Percentiles rank a stretch among this genome's conserved stretches.
Evolutionary conservation across 176 grass and related monocot genomes (phyloP).

Genomic region (Canna indica): DNA sequence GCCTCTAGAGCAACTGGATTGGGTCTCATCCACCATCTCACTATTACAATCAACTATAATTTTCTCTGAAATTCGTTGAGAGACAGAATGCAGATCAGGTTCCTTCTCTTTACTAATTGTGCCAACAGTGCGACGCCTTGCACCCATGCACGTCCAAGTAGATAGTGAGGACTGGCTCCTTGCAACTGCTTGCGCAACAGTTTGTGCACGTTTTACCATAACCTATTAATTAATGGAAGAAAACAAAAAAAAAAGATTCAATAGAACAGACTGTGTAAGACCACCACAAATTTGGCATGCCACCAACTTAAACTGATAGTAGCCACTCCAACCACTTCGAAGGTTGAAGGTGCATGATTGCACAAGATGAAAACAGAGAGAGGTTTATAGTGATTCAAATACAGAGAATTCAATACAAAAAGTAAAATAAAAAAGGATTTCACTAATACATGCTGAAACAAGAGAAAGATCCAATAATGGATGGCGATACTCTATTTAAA

Average conservation of each 20-base stretch:
- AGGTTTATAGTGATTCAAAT: too few species aligned
- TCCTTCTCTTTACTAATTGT: slow-evolving; percentile 42
- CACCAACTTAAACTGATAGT: background rate
- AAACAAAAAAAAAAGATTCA: background rate
- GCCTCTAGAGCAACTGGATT: slow-evolving; percentile 36
- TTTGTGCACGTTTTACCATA: slow-evolving; percentile 85
- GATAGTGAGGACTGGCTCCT: slow-evolving; percentile 66
- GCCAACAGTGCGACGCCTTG: slow-evolving; percentile 56
- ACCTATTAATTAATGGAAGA: slow-evolving; percentile 29
- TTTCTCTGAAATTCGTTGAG: slow-evolving; percentile 35
- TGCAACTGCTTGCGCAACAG: slow-evolving; percentile 89
- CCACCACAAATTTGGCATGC: background rate
- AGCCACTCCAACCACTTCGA: too few species aligned
- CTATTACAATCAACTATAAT: slow-evolving; percentile 31
- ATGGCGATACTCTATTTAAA: too few species aligned
- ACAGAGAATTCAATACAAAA: too few species aligned
- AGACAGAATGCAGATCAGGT: slow-evolving; percentile 30
- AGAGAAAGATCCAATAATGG: too few species aligned
- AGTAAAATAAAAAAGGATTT: too few species aligned
- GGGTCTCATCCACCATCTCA: slow-evolving; percentile 36
- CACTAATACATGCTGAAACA: too few species aligned
- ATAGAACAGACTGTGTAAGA: background rate
- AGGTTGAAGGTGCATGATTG: too few species aligned
- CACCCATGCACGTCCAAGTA: slow-evolving; percentile 95
- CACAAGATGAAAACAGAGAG: too few species aligned